Evolutionary conservation across 2,329 filamentous ascomycete genomes (phyloP), one percentile per base, ranked within the genome.

Genomic region (Cytospora leucostoma): DNA sequence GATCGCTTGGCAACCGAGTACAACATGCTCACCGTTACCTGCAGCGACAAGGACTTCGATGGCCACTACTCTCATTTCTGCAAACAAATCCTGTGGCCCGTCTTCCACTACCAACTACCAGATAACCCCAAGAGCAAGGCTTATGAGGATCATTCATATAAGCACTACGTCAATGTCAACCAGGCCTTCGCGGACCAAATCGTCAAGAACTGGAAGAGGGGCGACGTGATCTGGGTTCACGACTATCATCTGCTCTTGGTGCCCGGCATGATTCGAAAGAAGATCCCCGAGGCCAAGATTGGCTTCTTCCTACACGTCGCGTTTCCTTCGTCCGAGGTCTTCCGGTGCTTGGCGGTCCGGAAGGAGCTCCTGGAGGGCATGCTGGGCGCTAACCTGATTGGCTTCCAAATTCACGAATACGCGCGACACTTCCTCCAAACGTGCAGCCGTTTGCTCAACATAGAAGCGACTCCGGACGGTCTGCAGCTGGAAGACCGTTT

Each of bases 71-170:
- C 89, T 13, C 93, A 97, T 76, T 98, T 95, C 74, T 97, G 93
- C 87, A 98, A 98, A 79, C 92, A 94, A 72, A 97, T 98, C 61
- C 82, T 98, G 7, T 98, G 94, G 94, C 94, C 94, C 1, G 93
- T 97, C 65, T 96, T 98, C 76, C 93, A 98, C 77, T 98, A 98
- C 75, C 93, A 97, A 76, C 96, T 98, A 65, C 95, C 94, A 0
- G 95, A 98, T 74, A 96, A 96, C 73, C 94, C 94, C 33, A 97
- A 97, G 82, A 97, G 93, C 85, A 98, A 98, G 76, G 94, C 94
- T 0, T 98, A 97, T 74, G 90, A 96, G 75, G 94, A 98, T 70
- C 93, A 98, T 76, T 97, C 93, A 0, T 98, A 93, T 92, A 85
- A 93, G 69, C 96, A 92, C 79, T 98, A 98, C 71, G 90, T 93